phyloP scores from a whole-genome alignment of 2,329 filamentous ascomycete species.

The Fusarium ambrosium region DNA sequence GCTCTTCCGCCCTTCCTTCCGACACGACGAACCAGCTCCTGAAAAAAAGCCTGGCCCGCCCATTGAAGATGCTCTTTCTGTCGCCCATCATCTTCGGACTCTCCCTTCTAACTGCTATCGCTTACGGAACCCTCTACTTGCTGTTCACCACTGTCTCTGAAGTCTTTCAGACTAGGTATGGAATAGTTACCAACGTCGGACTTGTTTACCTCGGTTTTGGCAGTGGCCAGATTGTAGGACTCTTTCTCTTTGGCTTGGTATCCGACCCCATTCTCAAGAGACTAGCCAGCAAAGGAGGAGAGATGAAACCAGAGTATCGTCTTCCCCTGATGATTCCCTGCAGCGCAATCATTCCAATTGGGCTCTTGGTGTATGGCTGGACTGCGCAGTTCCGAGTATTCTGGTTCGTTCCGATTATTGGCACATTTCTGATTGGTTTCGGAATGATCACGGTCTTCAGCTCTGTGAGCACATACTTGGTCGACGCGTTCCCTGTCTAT shows the following conservation, averaged over 20 bases:
- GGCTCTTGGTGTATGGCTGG: constrained; percentile 44
- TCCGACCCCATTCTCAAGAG: constrained; percentile 9
- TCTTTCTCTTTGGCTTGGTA: constrained; percentile 6
- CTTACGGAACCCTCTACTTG: constrained; percentile 66
- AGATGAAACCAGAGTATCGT: constrained; percentile 30
- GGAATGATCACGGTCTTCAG: constrained; percentile 57
- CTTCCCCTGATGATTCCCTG: constrained; percentile 28
- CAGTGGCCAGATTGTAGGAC: constrained; percentile 38
- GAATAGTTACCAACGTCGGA: constrained; percentile 43
- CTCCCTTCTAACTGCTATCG: constrained; percentile 62
- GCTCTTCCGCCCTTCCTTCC: background rate
- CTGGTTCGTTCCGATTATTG: constrained; percentile 66
- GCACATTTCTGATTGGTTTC: constrained; percentile 55
- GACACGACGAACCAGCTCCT: background rate
- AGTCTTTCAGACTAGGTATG: constrained; percentile 56
- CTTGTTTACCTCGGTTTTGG: constrained; percentile 65
- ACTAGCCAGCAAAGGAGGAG: constrained; percentile 6
- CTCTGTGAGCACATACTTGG: constrained; percentile 57
- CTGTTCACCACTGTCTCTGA: constrained; percentile 67
- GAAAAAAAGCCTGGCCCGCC: background rate
- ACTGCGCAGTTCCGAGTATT: constrained; percentile 59
- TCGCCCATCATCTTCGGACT: constrained; percentile 59
- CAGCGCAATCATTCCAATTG: constrained; percentile 23
- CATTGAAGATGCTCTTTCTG: constrained; percentile 44
- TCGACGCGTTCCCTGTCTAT: constrained; percentile 38